Base-by-base conservation (phyloP, 2,329 filamentous ascomycete genomes). In the Fusarium papillatum region DNA sequence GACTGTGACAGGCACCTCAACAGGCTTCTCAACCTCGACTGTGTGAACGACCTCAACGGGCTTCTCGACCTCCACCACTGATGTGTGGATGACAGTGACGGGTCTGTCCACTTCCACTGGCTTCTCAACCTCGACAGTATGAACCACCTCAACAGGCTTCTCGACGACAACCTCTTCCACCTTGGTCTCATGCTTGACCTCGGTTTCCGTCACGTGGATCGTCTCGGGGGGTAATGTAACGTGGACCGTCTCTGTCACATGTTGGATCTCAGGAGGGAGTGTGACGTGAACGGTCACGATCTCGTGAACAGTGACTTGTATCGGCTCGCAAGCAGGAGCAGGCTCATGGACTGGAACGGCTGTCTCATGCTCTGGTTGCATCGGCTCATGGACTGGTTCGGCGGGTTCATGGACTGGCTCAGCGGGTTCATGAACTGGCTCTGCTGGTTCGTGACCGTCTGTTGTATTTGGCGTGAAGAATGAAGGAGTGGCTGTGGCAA, bases 401-500 rank as follows among this genome's bases (percentile, higher is more conserved):
- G 11, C 50, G 19, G 48, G 48, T n/a, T 53, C 48, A 53, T 53
- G 48, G 17, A 31, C 50, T n/a, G 50, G 50, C 14, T 55, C 19
- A n/a, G 50, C 50, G 11, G 50, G 50, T 55, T 55, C 50, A n/a
- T 55, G 50, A 34, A 29, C 50, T 31, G 50, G 26, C 22, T 48
- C 8, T 19, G 26, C 50, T 14, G 50, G 50, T 14, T 55, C 29
- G 11, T 55, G 19, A 4, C 19, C 50, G 16, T 55, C 50, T 34
- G 50, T 55, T 2, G 19, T n/a, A 13, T 69, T 73, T 41, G 69
- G 66, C 60, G 50, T 53, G 17, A 75, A 75, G 11, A 75, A 70
- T 0, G 73, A 46, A 4, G 72, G 73, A 13, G 69, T 73, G 24
- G 73, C 73, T 16, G 73, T 62, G 31, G 62, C 73, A 38, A 75